These are phyloP conservation scores for Phanerochaete sordida DNA, from an alignment of 768 basidiomycete genomes.

Conservation along the genomic window DNA sequence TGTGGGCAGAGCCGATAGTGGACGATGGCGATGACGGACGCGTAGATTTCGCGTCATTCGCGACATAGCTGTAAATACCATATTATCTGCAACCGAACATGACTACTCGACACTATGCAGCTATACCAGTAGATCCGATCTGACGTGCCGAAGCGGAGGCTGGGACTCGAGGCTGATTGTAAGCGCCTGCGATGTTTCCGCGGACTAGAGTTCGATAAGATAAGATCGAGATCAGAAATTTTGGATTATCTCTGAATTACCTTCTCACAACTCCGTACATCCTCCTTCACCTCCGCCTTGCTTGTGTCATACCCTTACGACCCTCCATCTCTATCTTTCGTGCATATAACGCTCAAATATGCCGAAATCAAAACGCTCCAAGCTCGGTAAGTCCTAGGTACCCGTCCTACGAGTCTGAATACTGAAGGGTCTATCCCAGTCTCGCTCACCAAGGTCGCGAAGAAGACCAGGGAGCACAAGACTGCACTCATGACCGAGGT, in stretches of 20 bases:
- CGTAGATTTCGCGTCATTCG: too few species aligned
- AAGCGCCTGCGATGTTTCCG: too few species aligned
- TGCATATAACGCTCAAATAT: slow-evolving; percentile 37
- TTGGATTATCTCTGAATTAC: slow-evolving; percentile 3
- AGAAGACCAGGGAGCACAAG: slow-evolving; percentile 94
- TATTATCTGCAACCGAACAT: too few species aligned
- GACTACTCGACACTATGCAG: too few species aligned
- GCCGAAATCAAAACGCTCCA: slow-evolving; percentile 87
- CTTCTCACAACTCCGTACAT: neutral
- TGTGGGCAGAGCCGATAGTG: too few species aligned
- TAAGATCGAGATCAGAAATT: slow-evolving; percentile 10
- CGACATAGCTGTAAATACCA: too few species aligned
- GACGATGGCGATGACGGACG: too few species aligned
- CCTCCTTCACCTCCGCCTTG: neutral
- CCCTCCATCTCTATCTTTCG: neutral
- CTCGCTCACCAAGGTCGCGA: slow-evolving; percentile 89
- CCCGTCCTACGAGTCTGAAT: neutral
- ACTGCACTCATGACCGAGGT: slow-evolving; percentile 77
- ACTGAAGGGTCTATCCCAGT: slow-evolving; percentile 43
- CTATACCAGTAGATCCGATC: too few species aligned
- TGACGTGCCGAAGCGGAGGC: too few species aligned
- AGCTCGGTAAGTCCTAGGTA: slow-evolving; percentile 64
- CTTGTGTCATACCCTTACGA: neutral
- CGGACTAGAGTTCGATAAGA: neutral
- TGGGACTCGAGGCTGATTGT: too few species aligned